Conservation (phyloP, 208 protist genomes). For the Novymonas esmeraldas region DNA sequence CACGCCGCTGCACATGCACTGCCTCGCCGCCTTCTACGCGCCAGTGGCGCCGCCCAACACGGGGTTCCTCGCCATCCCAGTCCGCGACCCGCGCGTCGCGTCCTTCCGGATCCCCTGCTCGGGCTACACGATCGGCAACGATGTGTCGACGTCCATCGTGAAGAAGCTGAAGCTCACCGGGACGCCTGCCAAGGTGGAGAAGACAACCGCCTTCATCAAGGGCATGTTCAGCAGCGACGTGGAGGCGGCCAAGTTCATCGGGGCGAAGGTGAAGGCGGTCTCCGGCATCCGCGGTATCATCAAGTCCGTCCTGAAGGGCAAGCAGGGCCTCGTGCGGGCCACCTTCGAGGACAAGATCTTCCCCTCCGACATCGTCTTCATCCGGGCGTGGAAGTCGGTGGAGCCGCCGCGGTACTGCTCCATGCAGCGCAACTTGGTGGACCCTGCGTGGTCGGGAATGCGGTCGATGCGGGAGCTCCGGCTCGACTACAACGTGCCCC, state of each 20-base stretch:
- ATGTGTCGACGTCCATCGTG: slow-evolving; percentile 93
- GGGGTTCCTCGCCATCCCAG: slow-evolving; percentile 94
- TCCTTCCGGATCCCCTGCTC: slow-evolving; percentile 96
- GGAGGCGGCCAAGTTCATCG: slow-evolving; percentile 98
- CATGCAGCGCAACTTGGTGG: slow-evolving; percentile 93
- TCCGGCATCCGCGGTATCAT: slow-evolving; percentile 98
- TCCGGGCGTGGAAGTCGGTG: slow-evolving; percentile 98
- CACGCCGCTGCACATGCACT: slow-evolving; percentile 99
- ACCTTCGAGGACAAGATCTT: slow-evolving; percentile 99
- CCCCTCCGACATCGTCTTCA: slow-evolving; percentile 98
- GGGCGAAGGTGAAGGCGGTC: slow-evolving; percentile 98
- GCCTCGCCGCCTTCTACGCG: slow-evolving; percentile 97
- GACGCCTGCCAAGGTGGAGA: slow-evolving; percentile 95
- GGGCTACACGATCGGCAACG: slow-evolving; percentile 97
- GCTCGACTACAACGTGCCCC: slow-evolving; percentile 63
- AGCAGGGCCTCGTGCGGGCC: slow-evolving; percentile 94
- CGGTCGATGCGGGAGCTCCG: slow-evolving; percentile 88
- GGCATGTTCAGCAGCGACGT: slow-evolving; percentile 95
- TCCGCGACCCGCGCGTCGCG: slow-evolving; percentile 45
- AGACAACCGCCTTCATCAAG: slow-evolving; percentile 99
- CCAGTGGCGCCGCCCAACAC: slow-evolving; percentile 97
- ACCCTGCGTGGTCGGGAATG: slow-evolving; percentile 87
- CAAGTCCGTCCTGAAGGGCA: slow-evolving; percentile 96
- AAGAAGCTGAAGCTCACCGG: slow-evolving; percentile 99
- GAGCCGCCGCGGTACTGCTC: slow-evolving; percentile 96